Evolutionary conservation across 106 monocot species (phyloP).

Genomic region (Dioscorea dumetorum): DNA sequence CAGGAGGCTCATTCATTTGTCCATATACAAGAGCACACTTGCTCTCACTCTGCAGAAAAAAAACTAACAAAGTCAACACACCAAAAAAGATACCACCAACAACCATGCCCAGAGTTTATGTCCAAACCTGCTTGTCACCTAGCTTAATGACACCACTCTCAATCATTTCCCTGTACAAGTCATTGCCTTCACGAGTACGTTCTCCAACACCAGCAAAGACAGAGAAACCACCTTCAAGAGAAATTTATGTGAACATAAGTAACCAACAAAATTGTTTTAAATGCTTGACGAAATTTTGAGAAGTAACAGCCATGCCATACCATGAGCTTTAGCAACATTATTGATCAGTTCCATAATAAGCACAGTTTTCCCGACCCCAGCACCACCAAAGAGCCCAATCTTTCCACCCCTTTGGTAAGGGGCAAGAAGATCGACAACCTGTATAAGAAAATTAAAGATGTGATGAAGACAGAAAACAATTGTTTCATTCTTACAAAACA

Average conservation of each 20-base stretch:
- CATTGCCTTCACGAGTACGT: slow-evolving; percentile 87
- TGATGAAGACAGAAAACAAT: too few species aligned
- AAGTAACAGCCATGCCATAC: slow-evolving; percentile 11
- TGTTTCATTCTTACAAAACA: too few species aligned
- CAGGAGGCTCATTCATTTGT: slow-evolving; percentile 89
- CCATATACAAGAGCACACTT: slow-evolving; percentile 87
- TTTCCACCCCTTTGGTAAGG: slow-evolving; percentile 84
- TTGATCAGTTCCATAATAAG: slow-evolving; percentile 90
- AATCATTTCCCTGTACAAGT: slow-evolving; percentile 85
- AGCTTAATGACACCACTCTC: slow-evolving; percentile 92
- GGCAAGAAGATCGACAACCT: slow-evolving; percentile 88
- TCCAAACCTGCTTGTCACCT: slow-evolving; percentile 68
- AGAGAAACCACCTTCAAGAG: slow-evolving; percentile 69
- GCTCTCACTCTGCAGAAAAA: slow-evolving; percentile 54
- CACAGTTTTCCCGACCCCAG: slow-evolving; percentile 82
- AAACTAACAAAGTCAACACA: too few species aligned
- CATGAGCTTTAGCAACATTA: slow-evolving; percentile 80
- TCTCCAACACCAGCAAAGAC: slow-evolving; percentile 89
- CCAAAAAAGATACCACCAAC: too few species aligned
- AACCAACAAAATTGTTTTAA: neutral
- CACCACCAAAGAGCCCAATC: slow-evolving; percentile 83
- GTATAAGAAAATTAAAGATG: neutral
- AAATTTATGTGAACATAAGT: neutral
- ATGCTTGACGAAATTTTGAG: too few species aligned
- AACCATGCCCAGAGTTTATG: too few species aligned